phyloP scores from a whole-genome alignment of 805 yeast genomes.

The Candida yuanshanica region DNA sequence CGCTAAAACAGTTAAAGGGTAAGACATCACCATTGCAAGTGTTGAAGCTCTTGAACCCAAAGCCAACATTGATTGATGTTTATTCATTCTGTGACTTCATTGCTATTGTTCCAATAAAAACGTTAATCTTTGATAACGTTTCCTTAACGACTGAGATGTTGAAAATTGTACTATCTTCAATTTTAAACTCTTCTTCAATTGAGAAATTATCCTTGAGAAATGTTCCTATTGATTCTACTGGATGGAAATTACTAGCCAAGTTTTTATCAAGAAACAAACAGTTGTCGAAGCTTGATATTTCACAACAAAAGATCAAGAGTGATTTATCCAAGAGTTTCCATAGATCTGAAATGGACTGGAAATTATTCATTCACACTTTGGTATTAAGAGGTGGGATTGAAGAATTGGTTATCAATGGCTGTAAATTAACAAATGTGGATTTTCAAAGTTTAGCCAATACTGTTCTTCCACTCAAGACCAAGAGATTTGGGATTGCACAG shows the following conservation, averaged over 20 bases:
- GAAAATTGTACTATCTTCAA: conserved; percentile 61
- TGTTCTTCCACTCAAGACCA: conserved; percentile 49
- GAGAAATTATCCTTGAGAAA: conserved; percentile 75
- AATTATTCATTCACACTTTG: conserved; percentile 63
- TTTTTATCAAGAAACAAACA: conserved; percentile 60
- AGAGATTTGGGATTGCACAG: conserved; percentile 71
- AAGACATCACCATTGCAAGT: conserved; percentile 69
- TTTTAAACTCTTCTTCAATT: conserved; percentile 58
- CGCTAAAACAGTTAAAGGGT: conserved; percentile 72
- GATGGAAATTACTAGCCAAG: conserved; percentile 79
- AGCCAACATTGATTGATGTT: conserved; percentile 84
- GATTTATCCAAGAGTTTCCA: conserved; percentile 31
- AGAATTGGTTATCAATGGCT: conserved; percentile 79
- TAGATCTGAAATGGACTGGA: conserved; percentile 82
- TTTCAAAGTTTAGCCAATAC: conserved; percentile 51
- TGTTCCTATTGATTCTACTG: conserved; percentile 62
- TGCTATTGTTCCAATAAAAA: conserved; percentile 75
- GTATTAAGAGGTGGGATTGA: conserved; percentile 68
- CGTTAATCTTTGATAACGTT: conserved; percentile 76
- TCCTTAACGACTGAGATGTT: conserved; percentile 71
- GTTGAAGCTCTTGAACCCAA: conserved; percentile 75
- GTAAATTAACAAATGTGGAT: conserved; percentile 48
- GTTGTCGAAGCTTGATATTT: conserved; percentile 57
- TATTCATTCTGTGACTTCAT: conserved; percentile 85
- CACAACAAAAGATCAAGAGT: conserved; percentile 47